Base-by-base conservation (phyloP, 2,329 filamentous ascomycete genomes). In the Rosellinia necatrix region DNA sequence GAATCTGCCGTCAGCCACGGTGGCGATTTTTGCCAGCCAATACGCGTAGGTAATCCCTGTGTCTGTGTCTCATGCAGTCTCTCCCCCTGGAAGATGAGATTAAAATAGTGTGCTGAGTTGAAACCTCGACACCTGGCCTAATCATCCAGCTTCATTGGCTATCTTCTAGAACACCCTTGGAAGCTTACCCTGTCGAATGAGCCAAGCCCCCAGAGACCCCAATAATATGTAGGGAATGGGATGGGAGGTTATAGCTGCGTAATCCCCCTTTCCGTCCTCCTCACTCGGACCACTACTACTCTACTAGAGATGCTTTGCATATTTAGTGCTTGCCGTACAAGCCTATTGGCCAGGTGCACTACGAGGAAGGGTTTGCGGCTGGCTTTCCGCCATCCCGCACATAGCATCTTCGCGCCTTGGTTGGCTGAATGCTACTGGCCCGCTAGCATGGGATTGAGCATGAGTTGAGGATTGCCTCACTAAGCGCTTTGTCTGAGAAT, bases 1-100 rank as follows among this genome's bases (percentile, higher is more conserved):
- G 49, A 53, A 43, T 32, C 30, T 44, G 54, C 49, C 49, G 44
- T 58, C 54, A 58, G 49, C 54, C 41, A 41, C 27, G 43, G 41
- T 47, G 42, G 35, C 15, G 17, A 25, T 19, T 27, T 8, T 34
- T 22, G 34, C 15, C 34, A 25, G 25, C 42, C 34, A 53, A 53
- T 53, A 19, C 17, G 13, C 19, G 10, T 24, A 8, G 12, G 21
- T n/a, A n/a, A 12, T 13, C 19, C 4, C n/a, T 25, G 34, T 21
- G 41, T 13, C 35, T 47, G 19, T 35, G 25, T 51, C n/a, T 13
- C n/a, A n/a, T n/a, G n/a, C n/a, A n/a, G n/a, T n/a, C n/a, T n/a
- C n/a, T n/a, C n/a, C n/a, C n/a, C n/a, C n/a, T n/a, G n/a, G n/a
- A n/a, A n/a, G n/a, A n/a, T n/a, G n/a, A n/a, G n/a, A n/a, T n/a